Evolutionary conservation across 2,329 filamentous ascomycete species (phyloP).

Genomic region (Emergomyces africanus): DNA sequence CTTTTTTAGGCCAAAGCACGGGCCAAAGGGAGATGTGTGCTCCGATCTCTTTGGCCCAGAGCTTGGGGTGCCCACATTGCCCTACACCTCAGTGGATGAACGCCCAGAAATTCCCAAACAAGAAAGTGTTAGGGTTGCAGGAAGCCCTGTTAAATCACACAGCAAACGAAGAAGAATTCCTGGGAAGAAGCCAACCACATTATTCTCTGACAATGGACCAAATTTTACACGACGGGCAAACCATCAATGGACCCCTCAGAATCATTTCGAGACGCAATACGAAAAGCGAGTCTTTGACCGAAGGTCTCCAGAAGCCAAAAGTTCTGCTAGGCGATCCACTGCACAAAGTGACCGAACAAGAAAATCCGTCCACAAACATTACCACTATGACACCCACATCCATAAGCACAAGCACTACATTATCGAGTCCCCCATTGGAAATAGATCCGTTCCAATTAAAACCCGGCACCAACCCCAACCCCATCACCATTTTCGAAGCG

Average conservation of each 20-base stretch:
- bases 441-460: not conserved
- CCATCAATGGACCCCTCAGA: not conserved
- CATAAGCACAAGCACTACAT: slow-evolving; percentile 8
- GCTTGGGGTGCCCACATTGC: slow-evolving; percentile 15
- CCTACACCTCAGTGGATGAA: slow-evolving; percentile 7
- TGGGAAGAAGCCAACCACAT: not conserved
- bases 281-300: not conserved
- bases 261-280: not conserved
- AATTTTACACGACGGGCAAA: not conserved
- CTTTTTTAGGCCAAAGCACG: slow-evolving; percentile 17
- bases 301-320: not conserved
- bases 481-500: not conserved
- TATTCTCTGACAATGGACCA: not conserved
- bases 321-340: not conserved
- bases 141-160: not conserved
- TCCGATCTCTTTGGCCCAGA: slow-evolving; percentile 13
- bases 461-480: not conserved
- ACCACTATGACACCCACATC: slow-evolving; percentile 25
- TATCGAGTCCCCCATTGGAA: not conserved
- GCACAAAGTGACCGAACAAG: slow-evolving; percentile 1
- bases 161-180: not conserved
- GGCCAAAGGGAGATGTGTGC: not conserved
- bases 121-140: not conserved
- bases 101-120: not conserved
- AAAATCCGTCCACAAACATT: slow-evolving; percentile 27